phyloP scores from a whole-genome alignment of 768 basidiomycete species.

The Psilocybe tampanensis region DNA sequence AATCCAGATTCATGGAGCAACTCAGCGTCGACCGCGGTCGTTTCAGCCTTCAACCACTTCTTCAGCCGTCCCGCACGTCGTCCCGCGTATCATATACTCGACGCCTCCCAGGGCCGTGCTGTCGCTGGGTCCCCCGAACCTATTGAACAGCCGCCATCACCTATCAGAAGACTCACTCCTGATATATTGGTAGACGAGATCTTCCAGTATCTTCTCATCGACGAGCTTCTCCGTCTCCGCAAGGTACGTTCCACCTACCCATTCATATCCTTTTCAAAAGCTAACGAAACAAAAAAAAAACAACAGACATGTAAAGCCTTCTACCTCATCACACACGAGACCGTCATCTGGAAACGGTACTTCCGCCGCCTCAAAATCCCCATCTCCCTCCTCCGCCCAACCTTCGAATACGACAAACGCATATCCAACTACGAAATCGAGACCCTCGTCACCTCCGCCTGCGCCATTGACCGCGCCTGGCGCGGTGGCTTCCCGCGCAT shows the following conservation, averaged over 20 bases:
- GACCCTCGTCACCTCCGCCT: constrained; percentile 59
- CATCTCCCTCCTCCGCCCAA: constrained; percentile 63
- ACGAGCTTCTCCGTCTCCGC: constrained; percentile 50
- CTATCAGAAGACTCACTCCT: too few species aligned
- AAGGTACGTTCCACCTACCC: constrained; percentile 31
- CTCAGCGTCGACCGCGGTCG: not conserved
- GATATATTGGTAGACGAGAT: constrained; percentile 48
- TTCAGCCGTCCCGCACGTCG: not conserved
- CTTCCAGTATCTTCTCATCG: constrained; percentile 42
- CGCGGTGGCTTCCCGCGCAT: constrained; percentile 40
- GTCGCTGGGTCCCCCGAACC: too few species aligned
- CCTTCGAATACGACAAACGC: constrained; percentile 43
- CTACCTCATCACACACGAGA: constrained; percentile 66
- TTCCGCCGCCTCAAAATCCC: constrained; percentile 55
- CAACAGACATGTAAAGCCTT: constrained; percentile 58
- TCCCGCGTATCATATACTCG: not conserved
- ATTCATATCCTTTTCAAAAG: too few species aligned
- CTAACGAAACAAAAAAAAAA: not conserved
- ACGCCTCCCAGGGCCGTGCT: too few species aligned
- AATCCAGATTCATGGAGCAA: not conserved
- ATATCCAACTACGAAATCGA: constrained; percentile 50
- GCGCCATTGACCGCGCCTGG: constrained; percentile 66
- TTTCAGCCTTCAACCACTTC: not conserved
- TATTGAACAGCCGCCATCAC: too few species aligned
- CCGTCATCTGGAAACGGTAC: constrained; percentile 70